A percentile compares a stretch with the other conserved stretches of the same genome.
phyloP scores from a whole-genome alignment of 768 basidiomycete genomes.

The Rubroboletus pulcherrimus region DNA sequence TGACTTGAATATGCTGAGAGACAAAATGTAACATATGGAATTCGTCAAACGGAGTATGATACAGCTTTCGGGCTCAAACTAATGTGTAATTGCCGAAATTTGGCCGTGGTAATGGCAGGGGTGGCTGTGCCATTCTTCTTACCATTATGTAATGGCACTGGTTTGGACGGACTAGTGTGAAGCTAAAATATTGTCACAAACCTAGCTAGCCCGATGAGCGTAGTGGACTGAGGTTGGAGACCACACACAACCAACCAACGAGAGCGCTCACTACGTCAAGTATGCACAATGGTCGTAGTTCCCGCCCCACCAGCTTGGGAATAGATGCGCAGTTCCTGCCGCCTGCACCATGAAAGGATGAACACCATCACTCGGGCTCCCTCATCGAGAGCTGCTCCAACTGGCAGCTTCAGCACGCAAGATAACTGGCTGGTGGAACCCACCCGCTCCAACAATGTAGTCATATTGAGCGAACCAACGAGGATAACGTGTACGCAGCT shows the following conservation, averaged over 20 bases:
- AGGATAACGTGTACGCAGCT: slow-evolving; percentile 54
- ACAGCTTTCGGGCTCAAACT: not conserved
- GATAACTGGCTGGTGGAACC: slow-evolving; percentile 1
- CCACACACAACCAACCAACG: not conserved
- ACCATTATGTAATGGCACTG: not conserved
- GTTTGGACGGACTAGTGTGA: not conserved
- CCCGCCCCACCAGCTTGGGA: slow-evolving; percentile 58
- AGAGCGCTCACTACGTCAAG: slow-evolving; percentile 11
- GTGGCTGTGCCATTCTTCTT: slow-evolving; percentile 5
- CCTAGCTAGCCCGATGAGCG: not conserved
- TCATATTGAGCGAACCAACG: slow-evolving; percentile 68
- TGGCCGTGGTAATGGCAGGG: not conserved
- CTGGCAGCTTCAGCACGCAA: not conserved
- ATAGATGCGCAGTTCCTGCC: slow-evolving; percentile 42
- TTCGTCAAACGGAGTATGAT: not conserved
- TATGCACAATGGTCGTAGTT: slow-evolving; percentile 31
- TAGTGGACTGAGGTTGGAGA: not conserved
- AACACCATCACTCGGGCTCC: slow-evolving; percentile 53
- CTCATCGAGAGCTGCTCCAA: slow-evolving; percentile 32
- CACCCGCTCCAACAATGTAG: slow-evolving; percentile 60
- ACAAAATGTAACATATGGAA: not conserved
- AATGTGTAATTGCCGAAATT: not conserved
- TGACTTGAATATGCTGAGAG: not conserved
- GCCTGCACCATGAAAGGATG: slow-evolving; percentile 47
- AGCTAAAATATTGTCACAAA: too few species aligned